These are phyloP conservation scores for Candida germanica DNA, from an alignment of 805 yeast genomes.

Conservation along the genomic window DNA sequence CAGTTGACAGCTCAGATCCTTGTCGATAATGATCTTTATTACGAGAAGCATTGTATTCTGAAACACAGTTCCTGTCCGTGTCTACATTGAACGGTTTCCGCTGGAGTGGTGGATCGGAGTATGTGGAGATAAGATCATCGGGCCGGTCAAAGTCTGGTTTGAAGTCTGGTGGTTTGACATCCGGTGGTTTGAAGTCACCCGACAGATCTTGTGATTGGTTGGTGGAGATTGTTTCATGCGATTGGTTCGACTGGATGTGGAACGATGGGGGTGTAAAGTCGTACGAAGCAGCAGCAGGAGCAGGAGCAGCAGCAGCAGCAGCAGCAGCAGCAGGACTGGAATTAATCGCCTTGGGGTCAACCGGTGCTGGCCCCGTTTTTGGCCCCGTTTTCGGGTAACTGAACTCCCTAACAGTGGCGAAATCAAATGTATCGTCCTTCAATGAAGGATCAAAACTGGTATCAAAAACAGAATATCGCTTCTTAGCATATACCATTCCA, in stretches of 20 bases:
- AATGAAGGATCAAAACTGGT: slow-evolving; percentile 15
- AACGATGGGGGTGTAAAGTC: slow-evolving; percentile 10
- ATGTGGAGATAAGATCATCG: slow-evolving; percentile 5
- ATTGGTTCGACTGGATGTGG: slow-evolving; percentile 5
- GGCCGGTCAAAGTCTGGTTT: slow-evolving; percentile 7
- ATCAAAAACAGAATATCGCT: slow-evolving; percentile 14
- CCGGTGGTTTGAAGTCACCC: slow-evolving; percentile 3
- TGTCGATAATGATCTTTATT: slow-evolving; percentile 20
- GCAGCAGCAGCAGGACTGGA: not conserved
- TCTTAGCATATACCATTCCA: slow-evolving; percentile 9
- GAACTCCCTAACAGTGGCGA: not conserved
- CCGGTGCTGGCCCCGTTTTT: not conserved
- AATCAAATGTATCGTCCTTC: slow-evolving; percentile 8
- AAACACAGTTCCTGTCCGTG: slow-evolving; percentile 1
- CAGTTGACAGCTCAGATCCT: slow-evolving; percentile 33
- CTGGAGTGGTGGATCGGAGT: slow-evolving; percentile 6
- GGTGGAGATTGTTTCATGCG: too few relatives aligned
- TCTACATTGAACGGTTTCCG: not conserved
- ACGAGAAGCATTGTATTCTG: slow-evolving; percentile 5
- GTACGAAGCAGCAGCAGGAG: not conserved
- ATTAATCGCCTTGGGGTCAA: too few relatives aligned
- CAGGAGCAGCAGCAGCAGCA: not conserved
- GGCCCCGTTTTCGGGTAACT: too few relatives aligned
- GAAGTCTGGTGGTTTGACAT: slow-evolving; percentile 1
- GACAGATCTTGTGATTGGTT: too few relatives aligned